phyloP scores from a whole-genome alignment of 2,329 filamentous ascomycete genomes.

The Calonectria hongkongensis region DNA sequence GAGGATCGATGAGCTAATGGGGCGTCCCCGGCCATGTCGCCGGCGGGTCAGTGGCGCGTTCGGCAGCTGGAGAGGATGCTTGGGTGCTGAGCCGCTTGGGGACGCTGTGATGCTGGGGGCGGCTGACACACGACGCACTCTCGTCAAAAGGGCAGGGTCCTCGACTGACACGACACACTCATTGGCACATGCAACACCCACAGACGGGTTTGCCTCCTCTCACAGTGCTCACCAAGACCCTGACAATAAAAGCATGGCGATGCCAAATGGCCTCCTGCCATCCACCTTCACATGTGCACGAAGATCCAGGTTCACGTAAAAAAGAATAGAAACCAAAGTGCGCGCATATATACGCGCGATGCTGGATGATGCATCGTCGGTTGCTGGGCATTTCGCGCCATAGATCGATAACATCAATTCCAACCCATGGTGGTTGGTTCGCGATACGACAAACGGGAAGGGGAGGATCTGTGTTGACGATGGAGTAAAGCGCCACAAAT shows the following conservation, averaged over 20 bases:
- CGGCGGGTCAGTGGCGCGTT: constrained; percentile 52
- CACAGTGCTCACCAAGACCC: constrained; percentile 10
- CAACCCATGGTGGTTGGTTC: constrained; percentile 27
- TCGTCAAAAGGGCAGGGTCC: constrained; percentile 19
- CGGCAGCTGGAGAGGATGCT: constrained; percentile 48
- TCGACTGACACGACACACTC: constrained; percentile 29
- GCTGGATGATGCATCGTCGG: not conserved
- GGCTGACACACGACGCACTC: constrained; percentile 42
- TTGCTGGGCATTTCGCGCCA: not conserved
- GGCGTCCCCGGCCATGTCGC: constrained; percentile 44
- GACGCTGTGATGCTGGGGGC: constrained; percentile 32
- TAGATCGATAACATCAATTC: not conserved
- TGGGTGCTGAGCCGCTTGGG: constrained; percentile 48
- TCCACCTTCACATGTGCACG: not conserved
- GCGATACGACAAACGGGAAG: constrained; percentile 1
- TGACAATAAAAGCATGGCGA: not conserved
- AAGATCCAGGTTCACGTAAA: not conserved
- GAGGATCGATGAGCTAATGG: constrained; percentile 52
- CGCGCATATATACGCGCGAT: not conserved
- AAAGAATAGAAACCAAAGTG: not conserved
- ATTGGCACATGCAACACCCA: constrained; percentile 34
- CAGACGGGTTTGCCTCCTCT: constrained; percentile 7
- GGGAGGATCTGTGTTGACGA: not conserved
- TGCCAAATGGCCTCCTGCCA: not conserved
- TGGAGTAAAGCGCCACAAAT: constrained; percentile 20